Evolutionary conservation across 225 moss, liverwort and hornwort species (phyloP), one percentile per base, ranked within the genome.

Genomic region (Lunularia cruciata): DNA sequence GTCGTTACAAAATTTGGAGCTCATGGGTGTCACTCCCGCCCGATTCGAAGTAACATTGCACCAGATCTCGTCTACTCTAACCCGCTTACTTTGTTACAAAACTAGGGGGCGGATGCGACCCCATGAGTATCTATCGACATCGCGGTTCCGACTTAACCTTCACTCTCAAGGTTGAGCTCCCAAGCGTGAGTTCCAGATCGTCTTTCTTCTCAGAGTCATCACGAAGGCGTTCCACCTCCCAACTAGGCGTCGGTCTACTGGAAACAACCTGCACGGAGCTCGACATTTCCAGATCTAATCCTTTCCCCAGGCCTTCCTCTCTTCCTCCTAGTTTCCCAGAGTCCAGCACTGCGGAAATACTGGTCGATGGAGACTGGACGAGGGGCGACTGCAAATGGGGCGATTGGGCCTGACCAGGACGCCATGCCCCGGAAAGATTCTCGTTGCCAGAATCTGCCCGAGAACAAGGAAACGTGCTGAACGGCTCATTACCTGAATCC

Each of bases 181-280:
- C 91, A 0, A 94, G 68, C 0, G 91, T 94, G 35, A 94, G 73
- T 81, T 94, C 94, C 4, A 94, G 77, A 26, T 94, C 94, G 51
- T 94, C 94, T 26, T 89, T 83, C 80, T 86, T 89, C 0, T 80
- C 87, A 4, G 78, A 73, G 3, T 86, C 85, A 48, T 83, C 83
- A 20, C 20, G 51, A 36, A 70, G 65, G 4, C 55, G 67, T 0
- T 94, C 88, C 6, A 71, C 75, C 69, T 91, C 92, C 91, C 89
- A 89, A 37, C 80, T 30, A 16, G 80, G 76, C 2, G 77, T 80
- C 2, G 78, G 84, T 55, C 78, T 47, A 22, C 86, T 86, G 19
- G 85, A 73, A 38, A 76, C 65, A 57, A 72, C 78, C 64, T 65
- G 83, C 15, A 65, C 85, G n/a, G 81, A 65, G 16, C 87, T 89